Percentiles rank a stretch among this genome's conserved stretches.
Conservation (phyloP, 1,139 yeast genomes). For the Geotrichum reessii region DNA sequence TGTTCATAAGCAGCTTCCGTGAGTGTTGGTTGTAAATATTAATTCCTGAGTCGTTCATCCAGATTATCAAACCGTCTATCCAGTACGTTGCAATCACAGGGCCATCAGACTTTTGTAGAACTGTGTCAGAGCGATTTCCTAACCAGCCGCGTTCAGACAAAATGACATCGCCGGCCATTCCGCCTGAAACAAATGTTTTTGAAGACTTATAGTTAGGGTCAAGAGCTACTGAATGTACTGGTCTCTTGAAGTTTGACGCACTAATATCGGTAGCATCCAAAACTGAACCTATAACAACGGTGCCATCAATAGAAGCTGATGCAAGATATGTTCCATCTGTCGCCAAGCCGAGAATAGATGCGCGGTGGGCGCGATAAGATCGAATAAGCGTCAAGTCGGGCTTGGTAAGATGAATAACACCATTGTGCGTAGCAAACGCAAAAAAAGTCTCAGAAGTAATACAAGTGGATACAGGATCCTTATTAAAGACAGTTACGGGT, state of each 20-base stretch:
- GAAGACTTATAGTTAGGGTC: conserved; percentile 61
- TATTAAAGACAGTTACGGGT: conserved; percentile 60
- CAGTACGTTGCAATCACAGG: conserved; percentile 65
- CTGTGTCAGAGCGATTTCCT: conserved; percentile 67
- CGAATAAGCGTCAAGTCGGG: conserved; percentile 54
- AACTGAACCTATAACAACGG: conserved; percentile 74
- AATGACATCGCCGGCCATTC: conserved; percentile 80
- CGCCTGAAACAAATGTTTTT: conserved; percentile 75
- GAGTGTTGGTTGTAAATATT: conserved; percentile 32
- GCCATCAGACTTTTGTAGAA: conserved; percentile 57
- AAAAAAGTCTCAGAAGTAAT: conserved; percentile 53
- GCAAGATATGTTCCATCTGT: conserved; percentile 73
- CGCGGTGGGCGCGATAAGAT: conserved; percentile 77
- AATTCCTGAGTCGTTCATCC: conserved; percentile 85
- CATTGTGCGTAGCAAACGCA: conserved; percentile 87
- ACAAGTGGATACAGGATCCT: conserved; percentile 74
- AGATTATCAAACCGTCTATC: conserved; percentile 56
- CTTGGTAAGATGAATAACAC: conserved; percentile 62
- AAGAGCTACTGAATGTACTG: conserved; percentile 79
- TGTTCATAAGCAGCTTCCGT: conserved; percentile 39
- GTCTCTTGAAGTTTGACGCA: conserved; percentile 80
- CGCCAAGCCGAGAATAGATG: conserved; percentile 64
- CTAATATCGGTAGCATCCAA: conserved; percentile 56
- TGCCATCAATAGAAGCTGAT: conserved; percentile 90
- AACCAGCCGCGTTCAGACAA: conserved; percentile 80